phyloP scores from a whole-genome alignment of 306 rosid genomes.

The Prunus fruticosa region DNA sequence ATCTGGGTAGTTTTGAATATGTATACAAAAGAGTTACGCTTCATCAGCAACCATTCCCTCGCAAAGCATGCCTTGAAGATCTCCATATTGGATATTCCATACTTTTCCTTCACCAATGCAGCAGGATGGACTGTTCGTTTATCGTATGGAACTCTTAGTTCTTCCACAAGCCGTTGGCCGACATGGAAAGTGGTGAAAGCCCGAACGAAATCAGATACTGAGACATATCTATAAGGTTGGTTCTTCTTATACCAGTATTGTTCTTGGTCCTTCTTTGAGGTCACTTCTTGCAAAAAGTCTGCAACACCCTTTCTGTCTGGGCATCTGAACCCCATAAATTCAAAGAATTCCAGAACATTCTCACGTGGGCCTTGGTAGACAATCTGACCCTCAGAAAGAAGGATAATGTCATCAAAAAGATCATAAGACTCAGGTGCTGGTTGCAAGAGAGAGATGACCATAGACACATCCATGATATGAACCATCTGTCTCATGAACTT shows the following conservation, averaged over 20 bases:
- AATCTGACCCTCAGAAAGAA: conserved; percentile 36
- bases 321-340: conserved; percentile 30
- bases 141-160: conserved; percentile 47
- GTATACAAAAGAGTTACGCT: conserved; percentile 68
- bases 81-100: conserved; percentile 48
- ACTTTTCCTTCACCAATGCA: conserved; percentile 52
- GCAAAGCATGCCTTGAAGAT: conserved; percentile 62
- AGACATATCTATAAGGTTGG: conserved; percentile 46
- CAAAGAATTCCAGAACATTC: conserved; percentile 28
- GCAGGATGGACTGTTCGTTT: conserved; percentile 54
- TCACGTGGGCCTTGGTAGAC: conserved; percentile 43
- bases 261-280: conserved; percentile 73
- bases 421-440: conserved; percentile 42
- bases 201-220: conserved; percentile 50
- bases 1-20: conserved; percentile 65
- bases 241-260: conserved; percentile 69
- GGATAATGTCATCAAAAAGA: conserved; percentile 35
- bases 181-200: conserved; percentile 53
- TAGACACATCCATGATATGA: conserved; percentile 34
- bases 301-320: conserved; percentile 39
- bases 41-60: conserved; percentile 62
- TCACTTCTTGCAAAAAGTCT: conserved; percentile 49
- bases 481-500: conserved; percentile 39
- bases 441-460: conserved; percentile 37
- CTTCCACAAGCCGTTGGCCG: conserved; percentile 39